Conservation (phyloP, 1,284 basidiomycete genomes). For the Malassezia sp. region DNA sequence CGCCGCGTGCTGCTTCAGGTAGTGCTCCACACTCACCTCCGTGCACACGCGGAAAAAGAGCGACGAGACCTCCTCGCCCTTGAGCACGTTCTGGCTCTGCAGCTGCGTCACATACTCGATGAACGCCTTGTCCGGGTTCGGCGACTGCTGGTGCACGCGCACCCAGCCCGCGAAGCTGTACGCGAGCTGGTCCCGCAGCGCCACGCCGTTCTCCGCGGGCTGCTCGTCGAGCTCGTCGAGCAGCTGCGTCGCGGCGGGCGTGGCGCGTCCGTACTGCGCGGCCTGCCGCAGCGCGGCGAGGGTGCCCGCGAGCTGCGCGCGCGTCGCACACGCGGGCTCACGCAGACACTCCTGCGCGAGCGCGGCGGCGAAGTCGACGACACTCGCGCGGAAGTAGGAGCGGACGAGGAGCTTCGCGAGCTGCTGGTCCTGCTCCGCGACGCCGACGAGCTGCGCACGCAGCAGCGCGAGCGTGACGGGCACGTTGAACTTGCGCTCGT, state of each 20-base stretch:
- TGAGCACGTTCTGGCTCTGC: slow-evolving; percentile 89
- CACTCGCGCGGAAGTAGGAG: slow-evolving; percentile 59
- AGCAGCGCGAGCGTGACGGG: slow-evolving; percentile 82
- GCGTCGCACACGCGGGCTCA: slow-evolving; percentile 58
- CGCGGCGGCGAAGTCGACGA: slow-evolving; percentile 71
- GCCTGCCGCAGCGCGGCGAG: slow-evolving; percentile 61
- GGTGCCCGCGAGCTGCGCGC: slow-evolving; percentile 67
- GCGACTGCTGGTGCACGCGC: slow-evolving; percentile 78
- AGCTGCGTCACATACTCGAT: slow-evolving; percentile 93
- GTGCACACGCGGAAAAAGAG: slow-evolving; percentile 98
- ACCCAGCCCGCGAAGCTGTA: slow-evolving; percentile 73
- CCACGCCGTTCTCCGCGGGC: background rate
- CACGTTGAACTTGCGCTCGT: slow-evolving; percentile 85
- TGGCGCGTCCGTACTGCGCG: slow-evolving; percentile 62
- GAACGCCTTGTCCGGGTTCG: slow-evolving; percentile 82
- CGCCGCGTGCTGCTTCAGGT: slow-evolving; percentile 69
- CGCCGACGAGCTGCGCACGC: slow-evolving; percentile 67
- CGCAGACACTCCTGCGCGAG: slow-evolving; percentile 77
- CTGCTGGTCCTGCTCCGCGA: slow-evolving; percentile 74
- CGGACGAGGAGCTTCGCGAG: slow-evolving; percentile 70
- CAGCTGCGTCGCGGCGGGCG: slow-evolving; percentile 59
- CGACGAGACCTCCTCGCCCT: slow-evolving; percentile 88
- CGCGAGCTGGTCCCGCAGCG: slow-evolving; percentile 52
- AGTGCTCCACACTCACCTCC: slow-evolving; percentile 83
- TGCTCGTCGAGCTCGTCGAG: slow-evolving; percentile 56